A percentile compares a stretch with the other conserved stretches of the same genome.
These are phyloP conservation scores for Colletotrichum spaethianum DNA, from an alignment of 2,329 filamentous ascomycete species.

Conservation along the genomic window DNA sequence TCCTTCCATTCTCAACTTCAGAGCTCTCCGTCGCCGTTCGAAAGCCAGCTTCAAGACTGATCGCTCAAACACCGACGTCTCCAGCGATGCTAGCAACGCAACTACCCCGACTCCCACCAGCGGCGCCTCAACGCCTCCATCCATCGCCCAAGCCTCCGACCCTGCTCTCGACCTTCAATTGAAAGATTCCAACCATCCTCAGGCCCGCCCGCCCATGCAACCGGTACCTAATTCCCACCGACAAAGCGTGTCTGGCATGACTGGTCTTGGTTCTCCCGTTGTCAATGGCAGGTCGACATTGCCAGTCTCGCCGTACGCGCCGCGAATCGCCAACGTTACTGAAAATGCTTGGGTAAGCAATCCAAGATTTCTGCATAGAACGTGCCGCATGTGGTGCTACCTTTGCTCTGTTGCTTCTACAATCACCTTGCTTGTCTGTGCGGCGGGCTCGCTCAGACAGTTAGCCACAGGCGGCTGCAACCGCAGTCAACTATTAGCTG, in stretches of 20 bases:
- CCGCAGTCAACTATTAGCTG: slow-evolving; percentile 21
- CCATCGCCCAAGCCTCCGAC: slow-evolving; percentile 76
- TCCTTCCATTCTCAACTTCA: slow-evolving; percentile 77
- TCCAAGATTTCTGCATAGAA: not conserved
- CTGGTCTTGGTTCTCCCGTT: slow-evolving; percentile 70
- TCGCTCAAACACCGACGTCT: slow-evolving; percentile 67
- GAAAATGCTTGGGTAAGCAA: slow-evolving; percentile 86
- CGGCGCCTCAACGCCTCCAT: slow-evolving; percentile 82
- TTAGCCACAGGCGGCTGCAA: slow-evolving; percentile 8
- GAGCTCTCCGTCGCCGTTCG: slow-evolving; percentile 82
- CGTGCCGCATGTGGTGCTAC: slow-evolving; percentile 5
- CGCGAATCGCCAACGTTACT: slow-evolving; percentile 82
- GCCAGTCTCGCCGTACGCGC: slow-evolving; percentile 84
- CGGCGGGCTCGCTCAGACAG: slow-evolving; percentile 9
- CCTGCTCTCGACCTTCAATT: slow-evolving; percentile 75
- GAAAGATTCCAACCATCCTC: slow-evolving; percentile 57
- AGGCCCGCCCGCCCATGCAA: slow-evolving; percentile 54
- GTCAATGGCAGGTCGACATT: slow-evolving; percentile 68
- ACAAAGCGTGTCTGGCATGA: slow-evolving; percentile 75
- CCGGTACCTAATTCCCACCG: slow-evolving; percentile 64
- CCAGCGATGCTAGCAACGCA: slow-evolving; percentile 72
- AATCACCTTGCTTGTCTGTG: not conserved
- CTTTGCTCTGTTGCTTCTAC: slow-evolving; percentile 5
- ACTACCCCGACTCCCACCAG: slow-evolving; percentile 75
- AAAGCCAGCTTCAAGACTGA: slow-evolving; percentile 80